phyloP scores from a whole-genome alignment of 2,329 filamentous ascomycete species.

The Apiospora saccharicola region DNA sequence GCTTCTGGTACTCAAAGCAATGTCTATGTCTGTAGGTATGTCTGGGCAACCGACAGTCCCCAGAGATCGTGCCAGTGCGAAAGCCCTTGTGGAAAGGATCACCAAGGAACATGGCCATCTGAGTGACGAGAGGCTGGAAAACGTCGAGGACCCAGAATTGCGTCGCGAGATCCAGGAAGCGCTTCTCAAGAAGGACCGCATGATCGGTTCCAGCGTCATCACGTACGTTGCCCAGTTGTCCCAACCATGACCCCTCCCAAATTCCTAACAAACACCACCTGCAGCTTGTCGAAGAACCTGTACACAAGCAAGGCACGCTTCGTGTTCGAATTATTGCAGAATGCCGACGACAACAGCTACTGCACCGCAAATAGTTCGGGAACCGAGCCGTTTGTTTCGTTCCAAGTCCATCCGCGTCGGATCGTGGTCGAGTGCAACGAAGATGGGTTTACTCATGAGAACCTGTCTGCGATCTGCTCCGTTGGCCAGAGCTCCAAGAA shows the following conservation, averaged over 20 bases:
- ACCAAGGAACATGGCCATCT: slow-evolving; percentile 35
- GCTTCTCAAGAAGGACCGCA: slow-evolving; percentile 29
- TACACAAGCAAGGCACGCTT: slow-evolving; percentile 55
- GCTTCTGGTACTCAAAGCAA: background rate
- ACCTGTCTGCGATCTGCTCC: slow-evolving; percentile 55
- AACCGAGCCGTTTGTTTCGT: slow-evolving; percentile 43
- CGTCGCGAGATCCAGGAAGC: slow-evolving; percentile 31
- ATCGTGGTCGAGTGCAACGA: slow-evolving; percentile 60
- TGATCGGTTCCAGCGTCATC: slow-evolving; percentile 35
- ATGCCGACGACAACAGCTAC: slow-evolving; percentile 60
- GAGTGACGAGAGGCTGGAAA: slow-evolving; percentile 26
- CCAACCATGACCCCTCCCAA: background rate
- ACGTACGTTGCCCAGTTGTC: slow-evolving; percentile 31
- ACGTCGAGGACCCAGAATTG: slow-evolving; percentile 25
- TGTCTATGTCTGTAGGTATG: too few species aligned
- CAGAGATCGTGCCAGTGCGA: background rate
- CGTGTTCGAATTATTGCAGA: slow-evolving; percentile 61
- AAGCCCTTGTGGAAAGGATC: slow-evolving; percentile 31
- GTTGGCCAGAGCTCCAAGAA: slow-evolving; percentile 56
- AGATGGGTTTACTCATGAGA: slow-evolving; percentile 50
- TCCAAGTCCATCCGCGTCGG: slow-evolving; percentile 43
- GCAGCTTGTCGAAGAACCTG: slow-evolving; percentile 52
- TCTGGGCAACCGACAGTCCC: background rate
- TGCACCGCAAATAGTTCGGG: slow-evolving; percentile 31
- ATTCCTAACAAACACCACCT: background rate